Percentiles rank a stretch among this genome's conserved stretches.
These are phyloP conservation scores for Starmerella ratchasimensis DNA, from an alignment of 805 yeast genomes.

Conservation along the genomic window DNA sequence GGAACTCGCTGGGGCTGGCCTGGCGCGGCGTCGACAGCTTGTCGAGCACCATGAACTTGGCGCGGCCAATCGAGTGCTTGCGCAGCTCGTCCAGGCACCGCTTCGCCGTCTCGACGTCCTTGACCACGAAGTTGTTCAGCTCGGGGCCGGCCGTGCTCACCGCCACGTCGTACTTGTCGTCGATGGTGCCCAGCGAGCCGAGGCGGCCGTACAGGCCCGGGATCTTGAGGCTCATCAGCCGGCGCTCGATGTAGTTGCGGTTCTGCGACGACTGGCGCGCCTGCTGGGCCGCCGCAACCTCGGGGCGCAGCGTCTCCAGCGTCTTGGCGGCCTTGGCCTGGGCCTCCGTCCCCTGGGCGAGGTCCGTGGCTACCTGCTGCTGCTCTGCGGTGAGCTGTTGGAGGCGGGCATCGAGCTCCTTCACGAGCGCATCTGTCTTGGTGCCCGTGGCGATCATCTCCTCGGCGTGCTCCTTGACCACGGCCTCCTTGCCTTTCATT, in stretches of 20 bases:
- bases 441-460: conserved; percentile 23
- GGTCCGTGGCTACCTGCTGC: conserved; percentile 15
- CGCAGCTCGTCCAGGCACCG: conserved; percentile 72
- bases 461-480: conserved; percentile 29
- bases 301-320: conserved; percentile 39
- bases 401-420: conserved; percentile 26
- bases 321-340: conserved; percentile 24
- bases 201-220: conserved; percentile 78
- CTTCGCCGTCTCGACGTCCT: conserved; percentile 55
- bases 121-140: conserved; percentile 86
- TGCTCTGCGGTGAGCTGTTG: conserved; percentile 29
- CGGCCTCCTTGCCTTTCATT: conserved; percentile 37
- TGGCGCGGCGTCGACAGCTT: conserved; percentile 42
- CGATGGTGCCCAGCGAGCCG: conserved; percentile 87
- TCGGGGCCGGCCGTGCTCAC: conserved; percentile 90
- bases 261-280: conserved; percentile 46
- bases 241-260: conserved; percentile 57
- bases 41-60: conserved; percentile 68
- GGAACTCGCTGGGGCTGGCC: conserved; percentile 27
- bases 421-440: conserved; percentile 27
- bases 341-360: neutral
- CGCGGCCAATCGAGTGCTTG: conserved; percentile 73
- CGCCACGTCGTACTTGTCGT: conserved; percentile 79
- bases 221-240: conserved; percentile 55
- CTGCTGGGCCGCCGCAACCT: conserved; percentile 42